Conservation (phyloP, 805 yeast genomes). For the Wickerhamomyces bovis region DNA sequence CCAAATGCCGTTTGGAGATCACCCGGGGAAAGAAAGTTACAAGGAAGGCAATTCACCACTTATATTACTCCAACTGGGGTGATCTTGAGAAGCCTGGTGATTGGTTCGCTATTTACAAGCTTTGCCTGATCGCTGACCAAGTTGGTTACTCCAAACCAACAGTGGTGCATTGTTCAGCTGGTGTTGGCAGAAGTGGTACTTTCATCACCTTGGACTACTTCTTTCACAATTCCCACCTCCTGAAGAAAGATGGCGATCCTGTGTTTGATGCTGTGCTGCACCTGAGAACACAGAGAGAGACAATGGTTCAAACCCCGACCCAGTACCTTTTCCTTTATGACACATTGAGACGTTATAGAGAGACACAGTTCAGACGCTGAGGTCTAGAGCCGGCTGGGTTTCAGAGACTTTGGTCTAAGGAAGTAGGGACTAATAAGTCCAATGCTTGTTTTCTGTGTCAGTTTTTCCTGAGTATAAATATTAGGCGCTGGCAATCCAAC, state of each 20-base stretch:
- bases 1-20: slow-evolving; percentile 23
- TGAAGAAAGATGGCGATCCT: slow-evolving; percentile 25
- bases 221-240: slow-evolving; percentile 16
- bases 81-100: slow-evolving; percentile 66
- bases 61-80: slow-evolving; percentile 76
- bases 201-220: slow-evolving; percentile 61
- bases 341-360: slow-evolving; percentile 10
- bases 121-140: slow-evolving; percentile 24
- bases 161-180: slow-evolving; percentile 90
- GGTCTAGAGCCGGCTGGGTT: too few species aligned
- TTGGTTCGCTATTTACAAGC: slow-evolving; percentile 26
- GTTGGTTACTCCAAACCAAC: slow-evolving; percentile 34
- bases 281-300: slow-evolving; percentile 39
- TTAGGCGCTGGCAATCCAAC: not conserved
- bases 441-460: not conserved
- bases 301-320: slow-evolving; percentile 44
- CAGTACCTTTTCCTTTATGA: slow-evolving; percentile 44
- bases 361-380: not conserved
- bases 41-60: slow-evolving; percentile 39
- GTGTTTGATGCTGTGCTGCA: slow-evolving; percentile 33
- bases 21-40: slow-evolving; percentile 28
- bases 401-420: too few species aligned
- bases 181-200: slow-evolving; percentile 95
- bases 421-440: not conserved
- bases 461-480: not conserved